Evolutionary conservation across 2,329 filamentous ascomycete species (phyloP).

Genomic region (Bipolaris zeicola): DNA sequence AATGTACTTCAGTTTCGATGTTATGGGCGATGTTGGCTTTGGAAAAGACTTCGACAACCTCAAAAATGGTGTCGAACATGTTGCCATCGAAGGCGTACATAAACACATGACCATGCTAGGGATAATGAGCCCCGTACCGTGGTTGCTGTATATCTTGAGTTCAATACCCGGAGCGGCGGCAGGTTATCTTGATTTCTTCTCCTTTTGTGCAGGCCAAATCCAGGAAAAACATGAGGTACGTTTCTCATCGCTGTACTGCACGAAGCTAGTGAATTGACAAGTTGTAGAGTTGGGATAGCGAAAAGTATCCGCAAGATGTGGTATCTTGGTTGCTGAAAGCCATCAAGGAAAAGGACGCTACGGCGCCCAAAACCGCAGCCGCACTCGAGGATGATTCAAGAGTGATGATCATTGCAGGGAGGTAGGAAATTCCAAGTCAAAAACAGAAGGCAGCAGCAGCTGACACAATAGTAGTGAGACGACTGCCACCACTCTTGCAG

Average conservation of each 20-base stretch:
- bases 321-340: constrained; percentile 51
- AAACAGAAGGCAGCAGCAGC: neutral
- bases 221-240: constrained; percentile 41
- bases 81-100: constrained; percentile 46
- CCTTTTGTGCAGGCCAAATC: constrained; percentile 37
- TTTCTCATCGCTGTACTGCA: neutral
- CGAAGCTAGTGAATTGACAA: neutral
- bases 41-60: constrained; percentile 36
- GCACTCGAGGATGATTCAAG: constrained; percentile 44
- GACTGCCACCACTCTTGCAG: constrained; percentile 38
- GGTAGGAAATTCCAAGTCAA: constrained; percentile 12
- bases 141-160: constrained; percentile 42
- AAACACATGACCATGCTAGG: constrained; percentile 44
- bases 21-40: constrained; percentile 40
- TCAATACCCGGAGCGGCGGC: constrained; percentile 39
- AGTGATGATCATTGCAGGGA: constrained; percentile 44
- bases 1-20: constrained; percentile 38
- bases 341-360: constrained; percentile 44
- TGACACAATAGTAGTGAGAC: constrained; percentile 40
- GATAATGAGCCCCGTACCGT: constrained; percentile 43
- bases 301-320: constrained; percentile 45
- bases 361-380: constrained; percentile 39
- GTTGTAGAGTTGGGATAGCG: constrained; percentile 21
- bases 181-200: constrained; percentile 39
- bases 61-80: constrained; percentile 29